Percentiles rank a stretch among this genome's conserved stretches.
phyloP scores from a whole-genome alignment of 805 yeast species.

The Lachancea nothofagi region DNA sequence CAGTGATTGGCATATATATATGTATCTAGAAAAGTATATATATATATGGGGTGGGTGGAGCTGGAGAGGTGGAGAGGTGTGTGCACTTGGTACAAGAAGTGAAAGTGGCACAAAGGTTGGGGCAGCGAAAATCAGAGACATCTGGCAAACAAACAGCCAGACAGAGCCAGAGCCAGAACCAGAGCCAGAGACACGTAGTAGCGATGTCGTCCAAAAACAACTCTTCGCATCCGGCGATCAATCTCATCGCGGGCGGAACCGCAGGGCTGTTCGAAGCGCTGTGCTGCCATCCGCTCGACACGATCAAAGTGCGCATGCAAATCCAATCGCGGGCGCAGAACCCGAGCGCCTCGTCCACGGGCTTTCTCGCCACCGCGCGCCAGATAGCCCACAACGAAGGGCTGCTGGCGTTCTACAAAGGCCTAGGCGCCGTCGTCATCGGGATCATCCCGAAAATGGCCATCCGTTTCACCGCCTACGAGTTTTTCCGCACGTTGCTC shows the following conservation, averaged over 20 bases:
- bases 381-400: slow-evolving; percentile 76
- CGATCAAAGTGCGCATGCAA: slow-evolving; percentile 97
- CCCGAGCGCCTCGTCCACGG: slow-evolving; percentile 59
- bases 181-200: too few species aligned
- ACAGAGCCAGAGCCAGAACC: too few species aligned
- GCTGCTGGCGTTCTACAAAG: slow-evolving; percentile 82
- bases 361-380: slow-evolving; percentile 77
- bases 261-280: slow-evolving; percentile 98
- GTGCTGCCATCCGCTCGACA: slow-evolving; percentile 96
- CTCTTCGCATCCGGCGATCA: slow-evolving; percentile 46
- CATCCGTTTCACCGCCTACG: slow-evolving; percentile 90
- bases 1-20: too few species aligned
- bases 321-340: slow-evolving; percentile 62
- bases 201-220: slow-evolving; percentile 26
- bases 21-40: too few species aligned
- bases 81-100: too few species aligned
- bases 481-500: slow-evolving; percentile 70
- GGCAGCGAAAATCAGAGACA: too few species aligned
- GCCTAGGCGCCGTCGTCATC: slow-evolving; percentile 93
- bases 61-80: too few species aligned
- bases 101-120: too few species aligned
- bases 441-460: slow-evolving; percentile 99
- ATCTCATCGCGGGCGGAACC: slow-evolving; percentile 87
- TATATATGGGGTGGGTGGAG: too few species aligned
- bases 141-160: too few species aligned